Conservation (phyloP, 2,329 filamentous ascomycete species). For the Daldinia sp. region DNA sequence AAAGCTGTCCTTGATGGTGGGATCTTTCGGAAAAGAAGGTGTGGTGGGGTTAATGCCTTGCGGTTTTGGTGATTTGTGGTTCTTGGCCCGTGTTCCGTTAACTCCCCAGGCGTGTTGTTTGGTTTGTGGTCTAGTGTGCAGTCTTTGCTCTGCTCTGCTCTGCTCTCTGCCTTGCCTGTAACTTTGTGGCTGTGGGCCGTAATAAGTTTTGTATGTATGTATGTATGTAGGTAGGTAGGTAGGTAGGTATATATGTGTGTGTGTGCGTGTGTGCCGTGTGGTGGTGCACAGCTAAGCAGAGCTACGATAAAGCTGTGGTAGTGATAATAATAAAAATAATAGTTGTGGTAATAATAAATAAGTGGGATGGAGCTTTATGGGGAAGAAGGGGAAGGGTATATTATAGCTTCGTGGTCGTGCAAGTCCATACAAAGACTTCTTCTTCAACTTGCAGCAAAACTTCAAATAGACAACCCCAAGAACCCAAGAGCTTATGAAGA, state of each 20-base stretch:
- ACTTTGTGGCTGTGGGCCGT: constrained; percentile 11
- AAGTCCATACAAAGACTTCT: constrained; percentile 12
- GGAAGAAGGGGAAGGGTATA: constrained; percentile 7
- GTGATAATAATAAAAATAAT: neutral
- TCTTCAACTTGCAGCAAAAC: neutral
- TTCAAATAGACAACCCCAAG: neutral
- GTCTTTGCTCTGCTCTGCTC: constrained; percentile 11
- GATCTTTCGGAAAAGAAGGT: constrained; percentile 26
- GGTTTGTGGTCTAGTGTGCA: too few relatives aligned
- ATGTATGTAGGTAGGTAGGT: too few relatives aligned
- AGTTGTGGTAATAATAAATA: neutral
- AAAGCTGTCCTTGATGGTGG: constrained; percentile 29
- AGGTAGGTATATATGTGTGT: too few relatives aligned
- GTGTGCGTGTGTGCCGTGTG: constrained; percentile 1
- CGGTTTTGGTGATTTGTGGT: constrained; percentile 8
- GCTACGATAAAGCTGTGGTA: neutral
- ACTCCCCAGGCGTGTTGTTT: neutral
- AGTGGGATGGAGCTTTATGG: neutral
- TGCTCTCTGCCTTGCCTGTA: too few relatives aligned
- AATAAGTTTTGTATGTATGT: too few relatives aligned
- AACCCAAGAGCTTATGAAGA: constrained; percentile 10
- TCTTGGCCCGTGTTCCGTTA: constrained; percentile 21
- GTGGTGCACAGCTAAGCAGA: neutral
- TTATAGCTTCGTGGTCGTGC: constrained; percentile 31
- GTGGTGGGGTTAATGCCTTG: constrained; percentile 33